These are phyloP conservation scores for Populus hybrid DNA, from an alignment of 441 rosid genomes.

Conservation along the genomic window DNA sequence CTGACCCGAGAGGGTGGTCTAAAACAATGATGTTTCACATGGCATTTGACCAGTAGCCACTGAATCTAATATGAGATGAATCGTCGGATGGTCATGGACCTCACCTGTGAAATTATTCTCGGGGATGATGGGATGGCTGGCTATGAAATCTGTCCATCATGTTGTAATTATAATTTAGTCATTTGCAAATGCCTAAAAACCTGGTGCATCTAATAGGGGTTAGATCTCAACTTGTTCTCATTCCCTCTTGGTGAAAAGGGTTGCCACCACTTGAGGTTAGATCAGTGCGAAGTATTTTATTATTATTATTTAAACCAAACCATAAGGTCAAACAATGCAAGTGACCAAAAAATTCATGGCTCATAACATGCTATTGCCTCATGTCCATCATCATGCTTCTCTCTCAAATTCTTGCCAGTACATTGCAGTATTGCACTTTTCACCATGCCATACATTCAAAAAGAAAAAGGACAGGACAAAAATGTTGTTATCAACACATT, in stretches of 20 bases:
- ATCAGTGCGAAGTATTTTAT: background rate
- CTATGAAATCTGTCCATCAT: background rate
- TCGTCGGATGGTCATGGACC: background rate
- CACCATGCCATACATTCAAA: background rate
- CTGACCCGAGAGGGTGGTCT: background rate
- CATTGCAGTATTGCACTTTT: background rate
- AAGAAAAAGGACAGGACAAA: background rate
- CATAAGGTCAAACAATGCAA: background rate
- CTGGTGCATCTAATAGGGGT: background rate
- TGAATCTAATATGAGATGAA: background rate
- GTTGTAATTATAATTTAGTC: background rate
- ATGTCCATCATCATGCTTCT: background rate
- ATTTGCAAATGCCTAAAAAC: background rate
- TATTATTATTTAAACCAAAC: background rate
- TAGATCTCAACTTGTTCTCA: background rate
- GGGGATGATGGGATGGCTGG: background rate
- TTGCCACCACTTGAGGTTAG: background rate
- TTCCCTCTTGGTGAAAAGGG: background rate
- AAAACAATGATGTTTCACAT: constrained; percentile 10
- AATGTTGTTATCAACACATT: background rate
- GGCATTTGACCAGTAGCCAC: constrained; percentile 10
- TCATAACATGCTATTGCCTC: background rate
- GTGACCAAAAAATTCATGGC: background rate
- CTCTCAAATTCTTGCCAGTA: background rate
- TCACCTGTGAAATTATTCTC: background rate